These are phyloP conservation scores for Trichosporon faecale DNA, from an alignment of 1,284 basidiomycete species.

Conservation along the genomic window DNA sequence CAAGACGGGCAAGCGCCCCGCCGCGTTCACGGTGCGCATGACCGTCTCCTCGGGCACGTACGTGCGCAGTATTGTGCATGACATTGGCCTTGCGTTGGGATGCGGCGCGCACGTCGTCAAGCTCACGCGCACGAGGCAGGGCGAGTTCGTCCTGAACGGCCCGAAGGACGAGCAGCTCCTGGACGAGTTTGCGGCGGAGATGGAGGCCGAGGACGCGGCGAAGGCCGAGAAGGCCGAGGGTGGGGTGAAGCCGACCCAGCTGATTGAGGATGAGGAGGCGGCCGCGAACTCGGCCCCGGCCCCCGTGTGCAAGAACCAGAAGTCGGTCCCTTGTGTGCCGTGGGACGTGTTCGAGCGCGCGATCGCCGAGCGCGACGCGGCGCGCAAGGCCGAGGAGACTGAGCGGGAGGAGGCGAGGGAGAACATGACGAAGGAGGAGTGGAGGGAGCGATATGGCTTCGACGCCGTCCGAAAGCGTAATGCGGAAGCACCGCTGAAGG, in stretches of 20 bases:
- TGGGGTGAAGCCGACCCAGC: background rate
- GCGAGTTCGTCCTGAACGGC: slow-evolving; percentile 63
- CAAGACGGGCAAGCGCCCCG: slow-evolving; percentile 55
- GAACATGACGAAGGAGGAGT: slow-evolving; percentile 46
- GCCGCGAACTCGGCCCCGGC: background rate
- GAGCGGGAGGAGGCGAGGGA: slow-evolving; percentile 38
- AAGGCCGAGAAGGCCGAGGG: slow-evolving; percentile 11
- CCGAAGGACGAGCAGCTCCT: slow-evolving; percentile 31
- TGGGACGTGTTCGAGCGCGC: slow-evolving; percentile 76
- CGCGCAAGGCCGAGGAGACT: slow-evolving; percentile 54
- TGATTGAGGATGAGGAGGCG: background rate
- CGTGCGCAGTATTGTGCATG: slow-evolving; percentile 86
- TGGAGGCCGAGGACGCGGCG: slow-evolving; percentile 24
- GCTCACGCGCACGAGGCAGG: slow-evolving; percentile 78
- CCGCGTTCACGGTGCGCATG: slow-evolving; percentile 85
- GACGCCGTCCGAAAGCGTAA: slow-evolving; percentile 59
- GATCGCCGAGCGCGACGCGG: slow-evolving; percentile 46
- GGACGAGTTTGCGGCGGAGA: slow-evolving; percentile 26
- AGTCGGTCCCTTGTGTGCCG: slow-evolving; percentile 59
- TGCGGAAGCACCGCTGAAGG: slow-evolving; percentile 31
- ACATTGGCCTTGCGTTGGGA: slow-evolving; percentile 74
- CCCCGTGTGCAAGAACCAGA: background rate
- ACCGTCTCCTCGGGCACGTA: slow-evolving; percentile 95
- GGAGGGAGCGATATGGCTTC: slow-evolving; percentile 25
- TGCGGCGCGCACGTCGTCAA: slow-evolving; percentile 89